Conservation (phyloP, 768 basidiomycete species). For the Favolaschia claudopus region DNA sequence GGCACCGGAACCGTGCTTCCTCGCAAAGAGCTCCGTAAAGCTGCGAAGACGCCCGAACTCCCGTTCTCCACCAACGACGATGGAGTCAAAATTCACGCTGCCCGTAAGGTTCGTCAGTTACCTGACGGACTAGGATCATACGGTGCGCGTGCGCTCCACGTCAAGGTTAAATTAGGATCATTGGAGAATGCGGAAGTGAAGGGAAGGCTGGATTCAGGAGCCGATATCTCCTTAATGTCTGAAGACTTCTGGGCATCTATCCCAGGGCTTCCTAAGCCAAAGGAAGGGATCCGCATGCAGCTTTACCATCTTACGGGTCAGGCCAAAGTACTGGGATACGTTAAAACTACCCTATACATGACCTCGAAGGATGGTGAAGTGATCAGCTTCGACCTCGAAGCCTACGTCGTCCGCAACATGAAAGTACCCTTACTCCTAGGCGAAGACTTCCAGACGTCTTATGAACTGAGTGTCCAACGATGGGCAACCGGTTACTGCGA, state of each 20-base stretch:
- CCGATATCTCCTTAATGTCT: too few relatives aligned
- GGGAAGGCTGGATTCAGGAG: not conserved
- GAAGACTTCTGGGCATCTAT: not conserved
- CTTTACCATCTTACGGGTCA: not conserved
- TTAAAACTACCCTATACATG: slow-evolving; percentile 10
- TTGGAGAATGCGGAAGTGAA: too few relatives aligned
- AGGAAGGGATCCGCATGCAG: slow-evolving; percentile 25
- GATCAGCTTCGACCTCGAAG: slow-evolving; percentile 30
- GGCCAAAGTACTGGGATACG: slow-evolving; percentile 25
- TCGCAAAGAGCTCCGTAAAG: too few relatives aligned
- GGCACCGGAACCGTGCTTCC: too few relatives aligned
- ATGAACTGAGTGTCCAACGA: not conserved
- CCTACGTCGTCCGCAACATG: slow-evolving; percentile 34
- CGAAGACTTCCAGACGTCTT: slow-evolving; percentile 1
- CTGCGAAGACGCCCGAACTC: too few relatives aligned
- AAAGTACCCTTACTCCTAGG: slow-evolving; percentile 17
- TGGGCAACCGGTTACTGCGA: slow-evolving; percentile 15
- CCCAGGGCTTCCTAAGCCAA: not conserved
- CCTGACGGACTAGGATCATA: too few relatives aligned
- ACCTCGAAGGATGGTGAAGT: not conserved
- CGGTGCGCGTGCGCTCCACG: too few relatives aligned
- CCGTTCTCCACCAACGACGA: too few relatives aligned
- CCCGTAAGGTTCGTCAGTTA: too few relatives aligned
- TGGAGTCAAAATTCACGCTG: too few relatives aligned
- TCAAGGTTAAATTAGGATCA: too few relatives aligned